Percentiles rank a stretch among this genome's conserved stretches.
Conservation (phyloP, 192 early-diverging fungal genomes). For the Glomus cerebriforme region DNA sequence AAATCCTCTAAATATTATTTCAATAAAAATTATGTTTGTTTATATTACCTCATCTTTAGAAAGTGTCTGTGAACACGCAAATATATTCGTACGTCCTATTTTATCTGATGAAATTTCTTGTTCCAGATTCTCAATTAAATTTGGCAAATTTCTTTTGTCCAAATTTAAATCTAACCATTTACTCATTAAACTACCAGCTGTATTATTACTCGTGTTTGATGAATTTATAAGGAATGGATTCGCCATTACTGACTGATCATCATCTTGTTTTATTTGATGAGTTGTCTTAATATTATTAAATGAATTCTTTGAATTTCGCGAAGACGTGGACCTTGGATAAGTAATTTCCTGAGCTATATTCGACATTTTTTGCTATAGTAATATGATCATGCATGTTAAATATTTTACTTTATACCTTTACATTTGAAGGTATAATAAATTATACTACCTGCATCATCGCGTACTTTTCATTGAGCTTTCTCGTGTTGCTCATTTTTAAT, state of each 20-base stretch:
- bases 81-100: no score
- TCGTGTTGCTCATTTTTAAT: background rate
- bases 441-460: conserved; percentile 11
- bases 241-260: background rate
- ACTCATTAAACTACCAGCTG: background rate
- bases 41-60: background rate
- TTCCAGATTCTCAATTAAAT: background rate
- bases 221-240: background rate
- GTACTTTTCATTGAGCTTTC: conserved; percentile 20
- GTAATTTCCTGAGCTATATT: background rate
- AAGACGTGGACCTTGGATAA: background rate
- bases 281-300: no score
- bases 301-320: background rate
- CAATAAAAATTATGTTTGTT: background rate
- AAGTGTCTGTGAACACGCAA: background rate
- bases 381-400: background rate
- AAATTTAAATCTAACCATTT: background rate
- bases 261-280: no score
- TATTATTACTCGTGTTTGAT: background rate
- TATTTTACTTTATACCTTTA: background rate
- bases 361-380: background rate
- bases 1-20: no score
- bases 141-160: background rate
- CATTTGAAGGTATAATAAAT: no score
- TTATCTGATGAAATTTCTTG: background rate